Evolutionary conservation across 2,329 filamentous ascomycete genomes (phyloP), one percentile per base, ranked within the genome.

Genomic region (Neobulgaria alba): DNA sequence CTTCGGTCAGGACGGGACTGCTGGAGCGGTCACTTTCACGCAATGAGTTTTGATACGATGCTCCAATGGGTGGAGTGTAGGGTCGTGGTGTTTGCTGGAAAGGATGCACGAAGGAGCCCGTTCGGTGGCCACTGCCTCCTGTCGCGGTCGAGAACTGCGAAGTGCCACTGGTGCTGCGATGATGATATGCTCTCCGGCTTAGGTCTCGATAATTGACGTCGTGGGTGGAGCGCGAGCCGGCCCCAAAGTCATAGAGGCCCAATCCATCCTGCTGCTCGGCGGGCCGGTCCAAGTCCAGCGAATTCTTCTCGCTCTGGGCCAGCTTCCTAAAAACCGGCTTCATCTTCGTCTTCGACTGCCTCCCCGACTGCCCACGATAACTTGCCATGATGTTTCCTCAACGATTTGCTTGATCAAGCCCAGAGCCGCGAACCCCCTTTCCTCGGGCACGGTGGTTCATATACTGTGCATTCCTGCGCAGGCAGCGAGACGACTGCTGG

Each of bases 51-150:
- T 73, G 68, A 56, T 77, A 77, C 17, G 73, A 71, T 12, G 43
- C 37, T 30, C 45, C 47, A 5, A 41, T 31, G 5, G 43, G 74
- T 37, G 76, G 74, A 44, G 75, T 78, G 33, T 73, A 72, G 1
- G 74, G 74, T 30, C 73, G 69, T 21, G 77, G 77, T 7, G 67
- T 78, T 61, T 80, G 77, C 56, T 79, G 75, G 50, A 79, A 80
- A 18, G 77, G 77, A 54, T 81, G 77, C 15, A 79, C 67, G 54
- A 81, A 80, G 21, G 66, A 57, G 36, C 53, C 59, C 19, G 56
- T 43, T 16, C 58, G 51, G 39, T 57, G 60, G 31, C 60, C 67
- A 51, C 73, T 78, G 46, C 65, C 69, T 36, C 68, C 69, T 18
- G 73, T 76, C 5, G 71, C 67, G 39, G 74, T 66, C 8, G 75